These are phyloP conservation scores for Phytomonas sp. DNA, from an alignment of 208 protist species.

Conservation along the genomic window DNA sequence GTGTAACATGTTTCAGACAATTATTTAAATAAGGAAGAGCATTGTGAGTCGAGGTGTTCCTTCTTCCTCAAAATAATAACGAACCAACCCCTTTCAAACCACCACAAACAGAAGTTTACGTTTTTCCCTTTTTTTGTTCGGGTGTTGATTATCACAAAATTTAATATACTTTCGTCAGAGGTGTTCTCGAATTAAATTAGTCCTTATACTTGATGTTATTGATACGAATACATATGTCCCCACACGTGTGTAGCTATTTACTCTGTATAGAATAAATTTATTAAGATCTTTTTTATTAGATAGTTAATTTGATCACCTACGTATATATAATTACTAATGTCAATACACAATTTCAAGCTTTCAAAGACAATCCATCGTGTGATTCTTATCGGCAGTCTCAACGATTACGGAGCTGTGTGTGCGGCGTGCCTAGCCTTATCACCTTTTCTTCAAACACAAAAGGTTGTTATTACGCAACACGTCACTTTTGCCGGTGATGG, in stretches of 20 bases:
- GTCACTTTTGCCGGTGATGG: neutral
- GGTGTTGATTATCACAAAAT: neutral
- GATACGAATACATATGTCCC: neutral
- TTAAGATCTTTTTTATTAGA: neutral
- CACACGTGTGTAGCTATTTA: neutral
- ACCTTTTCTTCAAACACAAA: slow-evolving; percentile 16
- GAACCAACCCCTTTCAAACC: neutral
- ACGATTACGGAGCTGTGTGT: slow-evolving; percentile 12
- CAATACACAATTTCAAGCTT: slow-evolving; percentile 10
- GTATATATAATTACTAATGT: slow-evolving; percentile 3
- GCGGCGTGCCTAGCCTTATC: slow-evolving; percentile 16
- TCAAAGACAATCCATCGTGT: slow-evolving; percentile 10
- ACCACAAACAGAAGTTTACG: neutral
- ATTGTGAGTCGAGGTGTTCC: neutral
- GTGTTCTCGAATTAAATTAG: neutral
- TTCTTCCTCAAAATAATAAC: neutral
- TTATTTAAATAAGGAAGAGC: neutral
- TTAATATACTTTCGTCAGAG: neutral
- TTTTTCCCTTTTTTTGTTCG: neutral
- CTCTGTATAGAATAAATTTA: neutral
- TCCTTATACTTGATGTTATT: neutral
- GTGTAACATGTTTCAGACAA: neutral
- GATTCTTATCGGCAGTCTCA: slow-evolving; percentile 12
- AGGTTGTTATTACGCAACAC: slow-evolving; percentile 10
- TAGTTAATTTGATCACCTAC: neutral